Evolutionary conservation across 345 rosid genomes (phyloP), one percentile per base, ranked within the genome.

Genomic region (Brassica rapa): DNA sequence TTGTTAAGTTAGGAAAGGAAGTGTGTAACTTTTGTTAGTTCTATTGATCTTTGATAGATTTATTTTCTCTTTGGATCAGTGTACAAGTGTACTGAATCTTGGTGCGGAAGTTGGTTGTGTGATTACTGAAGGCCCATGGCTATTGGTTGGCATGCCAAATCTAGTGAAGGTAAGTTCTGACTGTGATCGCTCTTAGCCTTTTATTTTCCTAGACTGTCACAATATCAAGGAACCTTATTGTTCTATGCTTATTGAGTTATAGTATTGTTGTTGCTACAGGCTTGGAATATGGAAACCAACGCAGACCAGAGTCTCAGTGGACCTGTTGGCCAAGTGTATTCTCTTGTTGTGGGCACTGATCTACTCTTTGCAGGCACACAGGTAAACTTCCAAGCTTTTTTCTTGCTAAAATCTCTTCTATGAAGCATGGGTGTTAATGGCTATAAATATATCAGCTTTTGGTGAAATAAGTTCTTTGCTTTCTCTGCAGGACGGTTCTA

Each of bases 51-150:
- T 29, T 29, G 32, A 29, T 29, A 1, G 32, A 29, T 29, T 29
- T 29, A 4, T 79, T 55, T 69, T 39, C 37, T 56, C 24, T 43
- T 70, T 70, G 0, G 15, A 41, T 79, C 82, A 93, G 98, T 96
- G 98, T 84, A 74, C 77, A 74, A 84, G 82, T 61, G 90, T 87
- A 33, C 51, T 86, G 68, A 85, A 82, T 80, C 86, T 91, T 80
- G 97, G 95, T 55, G 96, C 93, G 62, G 97, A 96, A 80, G 87
- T 93, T 67, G 97, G 97, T 33, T 96, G 97, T 86, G 85, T 96
- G 87, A 87, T 96, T 59, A 91, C 77, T 80, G 99, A 93, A 89
- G 97, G 97, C 71, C 96, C 98, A 4, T 93, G 99, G 98, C 82
- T 96, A 41, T 91, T 96, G 82, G 88, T 91, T 81, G 98, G 99